Conservation (phyloP, 2,329 filamentous ascomycete genomes). For the Aureobasidium sp. region DNA sequence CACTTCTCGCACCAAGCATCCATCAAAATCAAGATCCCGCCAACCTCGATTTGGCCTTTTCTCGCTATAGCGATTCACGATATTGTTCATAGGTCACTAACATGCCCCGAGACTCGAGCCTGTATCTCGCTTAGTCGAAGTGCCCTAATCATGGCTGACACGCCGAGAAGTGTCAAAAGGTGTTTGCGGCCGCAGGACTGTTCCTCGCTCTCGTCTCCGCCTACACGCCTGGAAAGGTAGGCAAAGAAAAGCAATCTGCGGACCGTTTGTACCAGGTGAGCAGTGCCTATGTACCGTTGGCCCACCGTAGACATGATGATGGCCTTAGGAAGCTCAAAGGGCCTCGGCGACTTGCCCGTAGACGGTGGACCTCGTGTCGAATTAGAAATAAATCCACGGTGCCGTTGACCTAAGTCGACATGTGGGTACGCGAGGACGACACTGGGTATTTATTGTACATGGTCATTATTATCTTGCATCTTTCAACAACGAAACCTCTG, state of each 20-base stretch:
- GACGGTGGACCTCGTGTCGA: not conserved
- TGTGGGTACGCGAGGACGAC: not conserved
- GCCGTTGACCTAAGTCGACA: constrained; percentile 7
- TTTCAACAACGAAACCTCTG: not conserved
- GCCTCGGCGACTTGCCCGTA: not conserved
- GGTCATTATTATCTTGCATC: not conserved
- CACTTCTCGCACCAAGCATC: not conserved
- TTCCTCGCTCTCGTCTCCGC: not conserved
- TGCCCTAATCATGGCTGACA: not conserved
- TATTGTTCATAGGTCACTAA: not conserved
- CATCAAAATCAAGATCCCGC: not conserved
- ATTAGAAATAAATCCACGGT: constrained; percentile 5
- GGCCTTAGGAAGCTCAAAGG: not conserved
- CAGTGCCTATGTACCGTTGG: not conserved
- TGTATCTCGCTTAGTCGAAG: not conserved
- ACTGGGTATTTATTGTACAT: not conserved
- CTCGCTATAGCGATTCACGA: not conserved
- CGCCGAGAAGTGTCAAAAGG: constrained; percentile 1
- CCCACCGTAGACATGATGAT: not conserved
- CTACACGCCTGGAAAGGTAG: not conserved
- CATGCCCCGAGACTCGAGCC: not conserved
- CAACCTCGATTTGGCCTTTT: not conserved
- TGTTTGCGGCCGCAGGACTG: not conserved
- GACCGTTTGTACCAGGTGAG: constrained; percentile 1
- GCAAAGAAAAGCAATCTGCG: not conserved